phyloP scores from a whole-genome alignment of 2,329 filamentous ascomycete genomes.

The Fusarium sp. region DNA sequence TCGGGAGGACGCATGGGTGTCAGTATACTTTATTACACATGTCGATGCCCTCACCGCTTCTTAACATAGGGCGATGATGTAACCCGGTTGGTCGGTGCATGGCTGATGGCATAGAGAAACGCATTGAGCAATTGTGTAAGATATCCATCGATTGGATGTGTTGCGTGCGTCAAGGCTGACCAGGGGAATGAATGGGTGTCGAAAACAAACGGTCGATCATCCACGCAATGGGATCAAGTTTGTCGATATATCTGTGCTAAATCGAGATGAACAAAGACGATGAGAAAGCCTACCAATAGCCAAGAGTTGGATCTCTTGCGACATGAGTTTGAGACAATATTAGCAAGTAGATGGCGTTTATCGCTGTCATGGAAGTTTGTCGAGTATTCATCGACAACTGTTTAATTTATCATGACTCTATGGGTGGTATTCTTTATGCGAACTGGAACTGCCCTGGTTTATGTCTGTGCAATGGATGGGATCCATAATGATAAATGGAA shows the following conservation, averaged over 20 bases:
- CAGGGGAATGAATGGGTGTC: conserved; percentile 3
- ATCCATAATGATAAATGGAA: conserved; percentile 18
- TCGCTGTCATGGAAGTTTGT: background rate
- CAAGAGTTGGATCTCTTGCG: background rate
- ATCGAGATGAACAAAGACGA: conserved; percentile 27
- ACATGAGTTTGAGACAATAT: conserved; percentile 9
- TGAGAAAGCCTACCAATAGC: conserved; percentile 1
- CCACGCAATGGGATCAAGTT: conserved; percentile 6
- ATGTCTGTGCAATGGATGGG: conserved; percentile 35
- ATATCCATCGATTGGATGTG: conserved; percentile 24
- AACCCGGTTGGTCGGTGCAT: conserved; percentile 38
- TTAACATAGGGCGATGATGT: conserved; percentile 40
- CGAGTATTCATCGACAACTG: background rate
- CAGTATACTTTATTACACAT: conserved; percentile 11
- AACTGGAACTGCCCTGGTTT: conserved; percentile 27
- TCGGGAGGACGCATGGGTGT: conserved; percentile 31
- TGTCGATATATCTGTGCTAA: conserved; percentile 8
- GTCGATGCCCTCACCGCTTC: conserved; percentile 41
- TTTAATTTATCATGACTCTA: conserved; percentile 11
- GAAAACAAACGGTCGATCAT: conserved; percentile 31
- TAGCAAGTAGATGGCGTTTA: background rate
- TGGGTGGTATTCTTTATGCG: conserved; percentile 38
- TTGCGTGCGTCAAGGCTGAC: conserved; percentile 19
- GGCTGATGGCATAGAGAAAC: conserved; percentile 11
- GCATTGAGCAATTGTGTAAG: conserved; percentile 33